Base-by-base conservation (phyloP, 805 yeast species). In the Saccharomyces jurei region DNA sequence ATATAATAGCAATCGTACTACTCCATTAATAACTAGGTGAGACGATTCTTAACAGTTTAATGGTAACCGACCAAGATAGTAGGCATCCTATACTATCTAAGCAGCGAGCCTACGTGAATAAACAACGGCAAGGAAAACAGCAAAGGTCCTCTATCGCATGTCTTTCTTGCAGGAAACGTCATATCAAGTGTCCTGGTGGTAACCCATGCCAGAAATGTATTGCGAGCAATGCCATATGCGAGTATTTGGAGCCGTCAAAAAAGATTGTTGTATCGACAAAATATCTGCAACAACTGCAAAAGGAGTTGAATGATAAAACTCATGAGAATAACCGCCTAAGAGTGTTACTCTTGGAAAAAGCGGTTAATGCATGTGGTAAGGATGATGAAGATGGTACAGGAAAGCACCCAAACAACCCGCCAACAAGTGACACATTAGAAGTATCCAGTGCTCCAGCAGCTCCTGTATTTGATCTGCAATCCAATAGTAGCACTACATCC, bases 181-280 rank as follows among this genome's bases (percentile, higher is more conserved):
- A 87, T 68, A 81, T 84, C 47, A 80, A 86, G 58, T 87, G 94
- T 63, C 89, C 89, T 13, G 90, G 90, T 1, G 89, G 88, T 1
- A 80, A 83, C 50, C 89, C 90, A 0, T 87, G 94, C 65, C 68
- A 73, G 51, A 82, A 82, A 62, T 87, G 94, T 64, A 69, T 68
- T 13, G 65, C 75, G 50, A 80, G 85, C 14, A 77, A 75, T 50
- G 72, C 81, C 3, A 74, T 75, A 25, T 87, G 94, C 71, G 89
- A 84, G 61, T 87, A 85, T 60, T 77, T 80, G 21, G 89, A 83
- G 63, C 87, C 84, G 9, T 87, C 84, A 51, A 83, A 81, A 71
- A 85, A 86, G 61, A 76, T 87, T 11, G 87, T 85, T 29, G 86
- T 86, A 0, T 84, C 90, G 1, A 77, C 86, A 81, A 83, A 81